Evolutionary conservation across 228 moss, liverwort and hornwort genomes (phyloP), one percentile per base, ranked within the genome.

Genomic region (Sphagnum magellanicum): DNA sequence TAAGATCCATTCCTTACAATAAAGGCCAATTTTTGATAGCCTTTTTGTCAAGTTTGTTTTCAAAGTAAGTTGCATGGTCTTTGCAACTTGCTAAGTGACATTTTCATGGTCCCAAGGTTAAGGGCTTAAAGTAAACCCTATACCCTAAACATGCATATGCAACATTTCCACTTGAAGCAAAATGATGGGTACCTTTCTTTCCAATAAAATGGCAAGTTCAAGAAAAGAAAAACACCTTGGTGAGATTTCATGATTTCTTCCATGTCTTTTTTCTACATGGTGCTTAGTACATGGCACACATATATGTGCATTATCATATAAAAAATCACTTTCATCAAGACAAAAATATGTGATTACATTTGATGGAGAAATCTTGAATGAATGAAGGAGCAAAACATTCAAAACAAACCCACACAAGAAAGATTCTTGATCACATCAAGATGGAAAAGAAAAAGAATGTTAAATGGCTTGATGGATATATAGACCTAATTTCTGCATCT

Each of bases 401-500:
- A 14, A 32, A 10, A 48, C 10, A 67, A 67, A 14, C 6, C 50
- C 66, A 48, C 6, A 46, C 47, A 48, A 10, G 49, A 67, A 50
- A 15, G 49, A 48, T 14, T 10, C 10, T 1, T 9, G 4, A 46
- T 4, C 1, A 5, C 51, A 66, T 59, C 16, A 50, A 17, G 57
- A 53, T 47, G 52, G 4, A 50, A 51, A 46, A 47, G 5, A 0
- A 2, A 13, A 51, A 51, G 50, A 67, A 17, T n/a, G 14, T 51
- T 51, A 71, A 63, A 1, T 64, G 14, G 6, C 5, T 6, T 51
- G 46, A 48, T 47, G 53, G 7, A 6, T 52, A 55, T 63, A 93
- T 93, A n/a, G n/a, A n/a, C n/a, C 93, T 97, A 72, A 98, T 89
- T 81, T 98, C 92, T 53, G 98, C 87, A 76, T 98, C 94, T 83